A percentile compares a stretch with the other conserved stretches of the same genome.
Conservation (phyloP, 257 asterid species). For the Petrea volubilis region DNA sequence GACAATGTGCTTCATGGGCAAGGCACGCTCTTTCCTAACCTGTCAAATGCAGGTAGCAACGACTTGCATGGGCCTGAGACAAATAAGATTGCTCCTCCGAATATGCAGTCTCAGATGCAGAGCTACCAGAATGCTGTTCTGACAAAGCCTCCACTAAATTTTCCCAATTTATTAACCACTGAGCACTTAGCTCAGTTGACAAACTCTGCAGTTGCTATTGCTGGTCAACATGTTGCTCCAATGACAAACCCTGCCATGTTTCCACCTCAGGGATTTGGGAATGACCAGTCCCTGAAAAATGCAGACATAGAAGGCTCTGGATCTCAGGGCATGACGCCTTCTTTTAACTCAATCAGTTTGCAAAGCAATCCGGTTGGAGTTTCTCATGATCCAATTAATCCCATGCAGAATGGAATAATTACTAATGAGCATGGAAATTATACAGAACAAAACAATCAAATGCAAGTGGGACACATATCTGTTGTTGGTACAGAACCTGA, state of each 20-base stretch:
- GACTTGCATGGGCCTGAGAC: conserved; percentile 41
- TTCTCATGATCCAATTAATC: conserved; percentile 31
- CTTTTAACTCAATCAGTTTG: conserved; percentile 19
- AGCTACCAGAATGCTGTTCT: conserved; percentile 40
- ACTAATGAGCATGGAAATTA: conserved; percentile 32
- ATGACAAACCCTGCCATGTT: conserved; percentile 32
- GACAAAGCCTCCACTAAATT: conserved; percentile 33
- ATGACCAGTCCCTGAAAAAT: conserved; percentile 41
- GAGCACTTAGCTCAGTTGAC: conserved; percentile 47
- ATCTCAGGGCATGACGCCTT: conserved; percentile 24
- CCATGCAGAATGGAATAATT: conserved; percentile 32
- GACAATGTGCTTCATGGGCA: conserved; percentile 32
- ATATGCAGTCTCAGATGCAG: conserved; percentile 38
- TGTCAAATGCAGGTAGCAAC: conserved; percentile 28
- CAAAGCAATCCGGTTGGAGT: conserved; percentile 30
- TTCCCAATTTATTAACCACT: conserved; percentile 34
- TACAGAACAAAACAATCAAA: conserved; percentile 38
- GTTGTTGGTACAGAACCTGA: conserved; percentile 28
- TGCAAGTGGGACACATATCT: conserved; percentile 33
- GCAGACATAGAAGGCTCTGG: conserved; percentile 36
- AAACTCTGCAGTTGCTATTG: conserved; percentile 24
- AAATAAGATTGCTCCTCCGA: conserved; percentile 18
- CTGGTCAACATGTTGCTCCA: conserved; percentile 29
- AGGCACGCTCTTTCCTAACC: conserved; percentile 25
- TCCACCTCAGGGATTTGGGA: conserved; percentile 37